Evolutionary conservation across 2,329 filamentous ascomycete species (phyloP), one percentile per base, ranked within the genome.

Genomic region (Aureobasidium subglaciale): DNA sequence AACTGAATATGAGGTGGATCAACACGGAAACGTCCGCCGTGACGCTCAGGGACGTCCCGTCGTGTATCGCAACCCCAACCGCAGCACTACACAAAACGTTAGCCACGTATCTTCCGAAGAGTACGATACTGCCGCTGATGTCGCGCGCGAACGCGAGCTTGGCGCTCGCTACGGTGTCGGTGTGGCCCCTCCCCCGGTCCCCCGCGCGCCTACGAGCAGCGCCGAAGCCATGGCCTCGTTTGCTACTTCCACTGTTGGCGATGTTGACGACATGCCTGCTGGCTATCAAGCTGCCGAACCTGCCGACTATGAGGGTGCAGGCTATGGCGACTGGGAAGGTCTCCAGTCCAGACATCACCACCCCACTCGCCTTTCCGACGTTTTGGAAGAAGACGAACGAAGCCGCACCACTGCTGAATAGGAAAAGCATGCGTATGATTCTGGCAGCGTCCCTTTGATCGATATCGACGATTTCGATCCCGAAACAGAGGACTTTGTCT

Each of bases 351-450:
- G 76, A 56, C 90, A 95, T 70, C 88, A 93, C 62, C 90, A 96
- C 71, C 90, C 90, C 0, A 95, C 90, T 8, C 78, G 91, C 56
- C 75, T 96, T 60, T 95, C 90, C 68, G 90, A 95, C 71, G 90
- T 96, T 25, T 79, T 93, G 66, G 90, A 90, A 66, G 86, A 95
- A 60, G 88, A 93, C 62, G 89, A 95, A 71, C 65, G 68, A 56
- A 65, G 62, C 56, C 57, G 68, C 27, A 63, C 66, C 25, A 70
- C 66, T 38, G 62, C 59, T 10, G 63, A 63, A n/a, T 57, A 56
- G 54, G 18, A 41, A 13, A 22, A 42, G 35, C 20, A 27, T 18
- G 16, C 11, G 20, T 35, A 35, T n/a, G 46, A 22, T 27, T 38
- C 22, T 20, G 46, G 38, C 34, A 25, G 30, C 43, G 18, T n/a